Conservation (phyloP, 352 stramenopile species). For the Elongisporangium prolatum region DNA sequence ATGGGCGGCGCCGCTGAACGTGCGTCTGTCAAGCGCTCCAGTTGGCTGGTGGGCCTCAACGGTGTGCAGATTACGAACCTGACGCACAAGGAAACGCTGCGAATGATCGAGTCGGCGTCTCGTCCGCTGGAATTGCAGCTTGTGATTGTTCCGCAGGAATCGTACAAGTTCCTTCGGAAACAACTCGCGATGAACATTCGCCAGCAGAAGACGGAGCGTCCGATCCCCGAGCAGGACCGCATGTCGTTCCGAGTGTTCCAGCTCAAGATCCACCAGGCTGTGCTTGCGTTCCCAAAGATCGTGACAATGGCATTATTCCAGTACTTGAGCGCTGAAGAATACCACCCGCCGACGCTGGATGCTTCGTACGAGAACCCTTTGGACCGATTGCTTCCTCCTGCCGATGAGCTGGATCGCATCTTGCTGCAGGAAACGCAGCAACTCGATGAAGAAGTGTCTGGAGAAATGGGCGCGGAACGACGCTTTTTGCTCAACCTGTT, state of each 20-base stretch:
- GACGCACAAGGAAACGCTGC: slow-evolving; percentile 84
- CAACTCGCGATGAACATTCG: slow-evolving; percentile 85
- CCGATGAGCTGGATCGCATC: slow-evolving; percentile 44
- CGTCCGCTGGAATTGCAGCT: slow-evolving; percentile 70
- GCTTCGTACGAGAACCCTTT: slow-evolving; percentile 44
- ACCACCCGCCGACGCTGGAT: slow-evolving; percentile 49
- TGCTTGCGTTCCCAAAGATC: slow-evolving; percentile 65
- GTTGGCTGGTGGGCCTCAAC: slow-evolving; percentile 83
- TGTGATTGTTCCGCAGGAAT: slow-evolving; percentile 60
- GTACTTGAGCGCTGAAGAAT: slow-evolving; percentile 71
- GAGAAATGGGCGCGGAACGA: slow-evolving; percentile 75
- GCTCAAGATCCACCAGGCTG: slow-evolving; percentile 78
- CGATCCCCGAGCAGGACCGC: slow-evolving; percentile 78
- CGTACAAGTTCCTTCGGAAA: slow-evolving; percentile 69
- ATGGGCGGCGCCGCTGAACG: slow-evolving; percentile 64
- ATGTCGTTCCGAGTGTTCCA: slow-evolving; percentile 87
- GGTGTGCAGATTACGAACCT: slow-evolving; percentile 65
- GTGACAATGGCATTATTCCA: slow-evolving; percentile 64
- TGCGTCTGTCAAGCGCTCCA: slow-evolving; percentile 75
- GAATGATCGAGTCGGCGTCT: slow-evolving; percentile 74
- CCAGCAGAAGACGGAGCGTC: slow-evolving; percentile 74
- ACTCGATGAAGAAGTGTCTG: slow-evolving; percentile 56
- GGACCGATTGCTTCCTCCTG: slow-evolving; percentile 38
- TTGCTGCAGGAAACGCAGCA: slow-evolving; percentile 50
- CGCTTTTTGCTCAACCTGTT: slow-evolving; percentile 82